Base-by-base conservation (phyloP, 148 eudicot species). In the Spergularia bocconei region DNA sequence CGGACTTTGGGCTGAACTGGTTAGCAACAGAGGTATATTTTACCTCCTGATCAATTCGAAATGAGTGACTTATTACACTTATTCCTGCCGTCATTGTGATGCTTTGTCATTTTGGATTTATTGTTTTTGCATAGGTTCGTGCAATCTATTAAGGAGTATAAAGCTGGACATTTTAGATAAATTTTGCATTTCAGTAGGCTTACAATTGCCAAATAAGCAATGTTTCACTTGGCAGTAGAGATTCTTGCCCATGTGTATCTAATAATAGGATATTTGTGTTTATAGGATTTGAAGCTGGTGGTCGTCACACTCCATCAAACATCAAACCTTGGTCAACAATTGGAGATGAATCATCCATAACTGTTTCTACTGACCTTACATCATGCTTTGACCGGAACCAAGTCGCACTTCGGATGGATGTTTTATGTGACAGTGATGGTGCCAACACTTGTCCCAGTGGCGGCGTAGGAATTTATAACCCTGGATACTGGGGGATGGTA, bases 401-500 rank as follows among this genome's bases (percentile, higher is more conserved):
- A 72, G 79, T 94, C 69, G 97, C 98, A 39, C 92, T 94, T 58
- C 82, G 81, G 41, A 85, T 95, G 92, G 99, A 92, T 77, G 91
- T 92, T 38, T 77, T 89, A 71, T 95, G 99, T 87, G 97, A 81
- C 66, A 80, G 44, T 57, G 66, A 73, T 53, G 87, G 90, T 73
- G 63, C 75, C 69, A 85, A 71, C 29, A 41, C 64, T 39, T 95
- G 99, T 84, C 99, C 96, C 56, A 73, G 65, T 69, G 96, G 90
- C 57, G 99, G 99, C 52, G 97, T 95, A 47, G 97, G 97, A 82
- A 81, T 95, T 72, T 92, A 88, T 74, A 95, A 95, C 75, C 99
- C 97, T 57, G 99, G 99, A 80, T 95, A 79, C 72, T 95, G 99
- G 97, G 99, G 94, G 63, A 95, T 95, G 99, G 99, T 95, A 81